phyloP scores from a whole-genome alignment of 2,329 filamentous ascomycete genomes.

The Fusarium kyushuense region DNA sequence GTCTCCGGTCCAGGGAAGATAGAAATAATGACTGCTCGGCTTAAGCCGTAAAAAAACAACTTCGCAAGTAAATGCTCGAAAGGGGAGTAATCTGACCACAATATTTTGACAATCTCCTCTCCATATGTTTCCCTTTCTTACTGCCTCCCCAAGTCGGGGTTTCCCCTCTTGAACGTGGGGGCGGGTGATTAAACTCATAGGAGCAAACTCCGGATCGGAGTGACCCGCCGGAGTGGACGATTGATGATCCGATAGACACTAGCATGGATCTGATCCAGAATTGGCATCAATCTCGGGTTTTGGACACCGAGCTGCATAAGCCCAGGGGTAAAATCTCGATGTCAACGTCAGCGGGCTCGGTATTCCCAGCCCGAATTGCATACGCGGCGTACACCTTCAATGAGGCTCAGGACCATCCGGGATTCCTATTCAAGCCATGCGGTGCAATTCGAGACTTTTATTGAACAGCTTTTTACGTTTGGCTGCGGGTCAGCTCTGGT shows the following conservation, averaged over 20 bases:
- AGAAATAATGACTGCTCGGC: background rate
- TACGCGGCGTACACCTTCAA: conserved; percentile 1
- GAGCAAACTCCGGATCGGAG: conserved; percentile 5
- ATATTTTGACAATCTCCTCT: background rate
- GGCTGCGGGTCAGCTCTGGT: conserved; percentile 20
- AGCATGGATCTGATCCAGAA: background rate
- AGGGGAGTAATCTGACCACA: background rate
- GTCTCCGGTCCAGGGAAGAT: background rate
- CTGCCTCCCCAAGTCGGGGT: conserved; percentile 7
- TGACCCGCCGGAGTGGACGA: background rate
- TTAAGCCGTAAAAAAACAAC: background rate
- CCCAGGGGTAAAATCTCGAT: conserved; percentile 13
- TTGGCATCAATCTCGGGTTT: background rate
- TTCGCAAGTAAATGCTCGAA: too few relatives aligned
- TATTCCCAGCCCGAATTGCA: background rate
- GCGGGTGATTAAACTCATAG: conserved; percentile 13
- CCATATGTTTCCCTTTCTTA: background rate
- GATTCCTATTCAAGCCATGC: conserved; percentile 24
- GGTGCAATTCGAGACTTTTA: conserved; percentile 17
- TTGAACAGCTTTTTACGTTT: conserved; percentile 15
- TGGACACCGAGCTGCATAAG: conserved; percentile 6
- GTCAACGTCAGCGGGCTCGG: conserved; percentile 20
- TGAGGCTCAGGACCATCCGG: conserved; percentile 35
- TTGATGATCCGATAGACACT: background rate
- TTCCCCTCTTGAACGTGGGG: conserved; percentile 27